Evolutionary conservation across 23 red algal genomes (phyloP).

Genomic region (Gracilariopsis chorda): DNA sequence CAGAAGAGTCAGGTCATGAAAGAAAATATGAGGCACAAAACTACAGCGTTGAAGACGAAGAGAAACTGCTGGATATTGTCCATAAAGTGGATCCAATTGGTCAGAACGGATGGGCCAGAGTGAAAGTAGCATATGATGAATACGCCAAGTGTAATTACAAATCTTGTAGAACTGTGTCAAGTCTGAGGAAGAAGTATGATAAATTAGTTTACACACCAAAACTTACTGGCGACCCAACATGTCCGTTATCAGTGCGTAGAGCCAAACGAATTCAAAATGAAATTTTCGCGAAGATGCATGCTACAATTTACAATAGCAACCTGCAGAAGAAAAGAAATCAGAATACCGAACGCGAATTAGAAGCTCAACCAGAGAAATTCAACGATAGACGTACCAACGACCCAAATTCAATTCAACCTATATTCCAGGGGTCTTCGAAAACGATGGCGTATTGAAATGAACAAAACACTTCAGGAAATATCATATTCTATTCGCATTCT

Average conservation of each 20-base stretch:
- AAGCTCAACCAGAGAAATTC: too few relatives aligned
- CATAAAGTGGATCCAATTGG: not conserved
- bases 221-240: not conserved
- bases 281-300: not conserved
- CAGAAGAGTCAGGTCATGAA: too few relatives aligned
- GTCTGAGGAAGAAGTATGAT: not conserved
- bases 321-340: not conserved
- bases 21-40: constrained; percentile 2
- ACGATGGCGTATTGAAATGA: too few relatives aligned
- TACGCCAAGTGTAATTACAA: not conserved
- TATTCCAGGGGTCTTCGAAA: too few relatives aligned
- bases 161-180: not conserved
- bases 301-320: not conserved
- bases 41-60: constrained; percentile 39
- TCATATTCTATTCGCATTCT: too few relatives aligned
- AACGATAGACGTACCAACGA: too few relatives aligned
- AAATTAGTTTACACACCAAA: not conserved
- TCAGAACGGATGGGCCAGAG: constrained; percentile 5
- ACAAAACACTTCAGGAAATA: too few relatives aligned
- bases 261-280: not conserved
- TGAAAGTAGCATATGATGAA: not conserved
- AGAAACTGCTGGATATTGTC: not conserved
- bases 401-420: too few relatives aligned
- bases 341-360: too few relatives aligned
- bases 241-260: not conserved